A percentile compares a stretch with the other conserved stretches of the same genome.
Conservation (phyloP, 164 flowering plant genomes). For the Liriodendron chinense region DNA sequence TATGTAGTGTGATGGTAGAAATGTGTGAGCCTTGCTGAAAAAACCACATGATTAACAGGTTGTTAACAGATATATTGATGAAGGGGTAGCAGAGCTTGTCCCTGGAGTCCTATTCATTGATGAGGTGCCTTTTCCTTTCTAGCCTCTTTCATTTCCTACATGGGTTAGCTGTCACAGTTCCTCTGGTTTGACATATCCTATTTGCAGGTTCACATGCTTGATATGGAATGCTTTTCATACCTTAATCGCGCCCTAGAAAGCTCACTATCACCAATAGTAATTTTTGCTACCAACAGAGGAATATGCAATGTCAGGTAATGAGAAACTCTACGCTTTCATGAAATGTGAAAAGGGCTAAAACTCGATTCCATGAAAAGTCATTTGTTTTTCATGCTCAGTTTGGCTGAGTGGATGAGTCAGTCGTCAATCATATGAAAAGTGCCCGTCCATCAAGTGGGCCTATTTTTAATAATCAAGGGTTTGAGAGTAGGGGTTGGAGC, state of each 20-base stretch:
- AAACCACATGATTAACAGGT: constrained; percentile 47
- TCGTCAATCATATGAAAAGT: too few relatives aligned
- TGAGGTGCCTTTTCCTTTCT: constrained; percentile 42
- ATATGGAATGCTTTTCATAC: constrained; percentile 95
- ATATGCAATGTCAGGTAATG: constrained; percentile 83
- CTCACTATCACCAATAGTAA: constrained; percentile 86
- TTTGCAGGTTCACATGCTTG: constrained; percentile 96
- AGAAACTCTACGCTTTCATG: not conserved
- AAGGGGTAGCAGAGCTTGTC: constrained; percentile 97
- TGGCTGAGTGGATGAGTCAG: not conserved
- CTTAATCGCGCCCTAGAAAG: constrained; percentile 93
- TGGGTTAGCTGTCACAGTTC: not conserved
- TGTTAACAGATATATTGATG: constrained; percentile 86
- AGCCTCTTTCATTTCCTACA: constrained; percentile 4
- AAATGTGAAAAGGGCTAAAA: not conserved
- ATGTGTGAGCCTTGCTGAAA: constrained; percentile 7
- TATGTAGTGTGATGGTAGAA: not conserved
- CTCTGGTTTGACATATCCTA: constrained; percentile 16
- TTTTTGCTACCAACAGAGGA: constrained; percentile 96
- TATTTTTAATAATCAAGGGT: too few relatives aligned
- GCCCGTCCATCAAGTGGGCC: too few relatives aligned
- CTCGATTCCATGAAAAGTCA: not conserved
- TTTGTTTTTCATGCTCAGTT: not conserved
- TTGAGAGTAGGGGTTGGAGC: too few relatives aligned
- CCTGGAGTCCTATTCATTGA: constrained; percentile 93